Evolutionary conservation across 2,329 filamentous ascomycete species (phyloP).

Genomic region (Trichophyton verrucosum): DNA sequence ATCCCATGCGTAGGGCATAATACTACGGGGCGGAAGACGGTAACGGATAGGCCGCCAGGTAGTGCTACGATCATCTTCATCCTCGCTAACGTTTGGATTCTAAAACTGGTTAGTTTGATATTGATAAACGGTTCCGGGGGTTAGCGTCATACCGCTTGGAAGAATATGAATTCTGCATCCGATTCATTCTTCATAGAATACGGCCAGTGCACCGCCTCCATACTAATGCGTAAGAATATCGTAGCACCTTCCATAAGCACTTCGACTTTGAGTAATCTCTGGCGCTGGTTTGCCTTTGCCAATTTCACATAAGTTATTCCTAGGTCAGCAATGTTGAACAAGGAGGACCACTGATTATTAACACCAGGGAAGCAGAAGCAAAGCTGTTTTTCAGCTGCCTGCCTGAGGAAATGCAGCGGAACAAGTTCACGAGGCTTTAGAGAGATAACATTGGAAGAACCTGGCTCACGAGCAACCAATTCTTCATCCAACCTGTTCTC

Average conservation of each 20-base stretch:
- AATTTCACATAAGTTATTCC: slow-evolving; percentile 90
- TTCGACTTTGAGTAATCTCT: slow-evolving; percentile 76
- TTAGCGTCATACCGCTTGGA: slow-evolving; percentile 51
- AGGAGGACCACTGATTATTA: slow-evolving; percentile 94
- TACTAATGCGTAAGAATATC: slow-evolving; percentile 78
- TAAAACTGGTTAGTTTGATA: slow-evolving; percentile 10
- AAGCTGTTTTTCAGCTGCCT: slow-evolving; percentile 71
- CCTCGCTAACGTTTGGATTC: slow-evolving; percentile 72
- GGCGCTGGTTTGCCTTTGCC: slow-evolving; percentile 76
- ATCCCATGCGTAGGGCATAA: slow-evolving; percentile 99
- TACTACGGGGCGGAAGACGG: slow-evolving; percentile 79
- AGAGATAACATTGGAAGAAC: slow-evolving; percentile 72
- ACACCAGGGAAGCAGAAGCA: slow-evolving; percentile 87
- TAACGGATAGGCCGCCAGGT: slow-evolving; percentile 91
- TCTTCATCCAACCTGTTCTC: slow-evolving; percentile 88
- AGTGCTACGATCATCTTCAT: slow-evolving; percentile 63
- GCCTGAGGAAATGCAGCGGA: slow-evolving; percentile 80
- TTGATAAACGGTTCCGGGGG: neutral
- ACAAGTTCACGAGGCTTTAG: slow-evolving; percentile 67
- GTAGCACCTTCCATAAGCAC: slow-evolving; percentile 86
- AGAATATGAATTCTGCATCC: slow-evolving; percentile 92
- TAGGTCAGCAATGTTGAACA: slow-evolving; percentile 92
- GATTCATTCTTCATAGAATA: slow-evolving; percentile 99
- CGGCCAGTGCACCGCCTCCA: slow-evolving; percentile 92
- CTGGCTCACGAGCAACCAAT: slow-evolving; percentile 79